These are phyloP conservation scores for Vanderwaltozyma yarrowii DNA, from an alignment of 805 yeast genomes.

Conservation along the genomic window DNA sequence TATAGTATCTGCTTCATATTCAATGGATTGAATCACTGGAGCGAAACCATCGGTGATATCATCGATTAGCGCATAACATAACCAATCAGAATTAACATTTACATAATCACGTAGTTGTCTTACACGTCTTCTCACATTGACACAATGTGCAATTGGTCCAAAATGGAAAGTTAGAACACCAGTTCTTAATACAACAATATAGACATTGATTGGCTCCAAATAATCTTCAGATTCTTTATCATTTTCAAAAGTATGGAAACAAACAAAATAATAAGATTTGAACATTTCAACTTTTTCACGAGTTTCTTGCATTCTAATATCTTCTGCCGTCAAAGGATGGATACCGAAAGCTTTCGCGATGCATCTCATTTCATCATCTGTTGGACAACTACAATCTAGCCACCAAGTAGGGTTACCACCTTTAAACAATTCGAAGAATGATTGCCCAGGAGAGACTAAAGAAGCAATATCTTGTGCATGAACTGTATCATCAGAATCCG, in stretches of 20 bases:
- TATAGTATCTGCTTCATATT: slow-evolving; percentile 72
- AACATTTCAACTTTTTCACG: slow-evolving; percentile 95
- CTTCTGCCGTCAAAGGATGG: slow-evolving; percentile 97
- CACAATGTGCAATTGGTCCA: slow-evolving; percentile 56
- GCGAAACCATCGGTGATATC: slow-evolving; percentile 80
- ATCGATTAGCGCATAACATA: slow-evolving; percentile 73
- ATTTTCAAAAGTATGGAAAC: slow-evolving; percentile 92
- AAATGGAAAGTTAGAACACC: slow-evolving; percentile 65
- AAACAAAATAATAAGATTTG: slow-evolving; percentile 82
- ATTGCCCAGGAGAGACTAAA: slow-evolving; percentile 52
- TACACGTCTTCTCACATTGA: slow-evolving; percentile 73
- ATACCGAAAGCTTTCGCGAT: slow-evolving; percentile 90
- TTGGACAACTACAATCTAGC: slow-evolving; percentile 90
- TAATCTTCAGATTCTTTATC: slow-evolving; percentile 74
- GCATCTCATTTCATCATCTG: slow-evolving; percentile 89
- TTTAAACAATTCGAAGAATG: slow-evolving; percentile 59
- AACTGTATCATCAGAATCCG: slow-evolving; percentile 75
- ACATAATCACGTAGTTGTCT: slow-evolving; percentile 71
- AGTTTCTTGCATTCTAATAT: slow-evolving; percentile 90
- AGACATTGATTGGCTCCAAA: slow-evolving; percentile 68
- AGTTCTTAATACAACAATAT: slow-evolving; percentile 59
- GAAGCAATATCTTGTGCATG: slow-evolving; percentile 85
- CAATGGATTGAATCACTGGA: slow-evolving; percentile 67
- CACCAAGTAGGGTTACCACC: slow-evolving; percentile 83
- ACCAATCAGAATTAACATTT: slow-evolving; percentile 71